phyloP scores from a whole-genome alignment of 148 eudicot genomes.

The Heliosperma pusillum region DNA sequence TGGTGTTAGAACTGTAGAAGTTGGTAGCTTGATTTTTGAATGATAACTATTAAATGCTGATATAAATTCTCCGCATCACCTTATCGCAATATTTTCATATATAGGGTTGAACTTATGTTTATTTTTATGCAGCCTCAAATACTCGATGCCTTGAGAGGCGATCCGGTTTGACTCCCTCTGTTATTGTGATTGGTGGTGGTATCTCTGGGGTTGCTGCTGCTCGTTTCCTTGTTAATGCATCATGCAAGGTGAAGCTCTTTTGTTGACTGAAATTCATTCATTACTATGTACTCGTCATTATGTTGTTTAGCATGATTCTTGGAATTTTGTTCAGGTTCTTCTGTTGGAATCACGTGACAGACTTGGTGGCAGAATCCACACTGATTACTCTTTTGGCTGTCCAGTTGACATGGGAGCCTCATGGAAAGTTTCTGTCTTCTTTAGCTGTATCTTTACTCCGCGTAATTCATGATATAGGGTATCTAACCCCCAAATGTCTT shows the following conservation, averaged over 20 bases:
- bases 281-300: not conserved
- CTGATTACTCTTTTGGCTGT: conserved; percentile 96
- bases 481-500: not conserved
- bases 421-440: conserved; percentile 47
- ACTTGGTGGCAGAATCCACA: conserved; percentile 94
- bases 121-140: conserved; percentile 42
- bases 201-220: conserved; percentile 98
- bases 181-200: conserved; percentile 96
- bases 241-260: conserved; percentile 55
- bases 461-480: not conserved
- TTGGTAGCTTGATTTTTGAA: not conserved
- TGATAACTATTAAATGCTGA: not conserved
- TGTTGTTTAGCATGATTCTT: conserved; percentile 17
- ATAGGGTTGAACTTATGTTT: not conserved
- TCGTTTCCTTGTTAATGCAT: conserved; percentile 60
- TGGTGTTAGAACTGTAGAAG: not conserved
- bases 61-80: not conserved
- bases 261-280: not conserved
- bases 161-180: conserved; percentile 50
- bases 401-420: conserved; percentile 99
- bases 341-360: conserved; percentile 94
- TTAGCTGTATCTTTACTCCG: conserved; percentile 1
- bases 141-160: conserved; percentile 40
- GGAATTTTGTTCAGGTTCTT: conserved; percentile 56
- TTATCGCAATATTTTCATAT: not conserved